Evolutionary conservation across 2,329 filamentous ascomycete species (phyloP), one percentile per base, ranked within the genome.

Genomic region (Claviceps sp.): DNA sequence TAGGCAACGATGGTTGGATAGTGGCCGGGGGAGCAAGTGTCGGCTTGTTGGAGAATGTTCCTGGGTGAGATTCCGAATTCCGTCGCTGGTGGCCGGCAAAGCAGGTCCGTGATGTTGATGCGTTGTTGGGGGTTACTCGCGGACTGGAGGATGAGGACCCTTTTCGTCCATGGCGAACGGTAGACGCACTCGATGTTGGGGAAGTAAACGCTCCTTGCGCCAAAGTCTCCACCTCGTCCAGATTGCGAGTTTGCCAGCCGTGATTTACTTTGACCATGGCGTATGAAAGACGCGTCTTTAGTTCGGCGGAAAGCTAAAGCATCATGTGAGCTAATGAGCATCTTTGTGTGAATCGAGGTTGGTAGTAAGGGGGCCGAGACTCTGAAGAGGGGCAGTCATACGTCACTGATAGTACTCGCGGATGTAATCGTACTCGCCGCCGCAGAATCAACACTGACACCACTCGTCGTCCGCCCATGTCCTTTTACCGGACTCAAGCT

Each of bases 221-320:
- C 42, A 88, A 70, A 47, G 79, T 80, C 67, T 91, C 88, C 34
- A 91, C 79, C 66, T 91, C 86, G 52, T 85, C 82, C 53, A 93
- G 80, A 18, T 81, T 82, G 56, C 85, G 82, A 48, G 83, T 78
- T 67, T 95, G 86, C 85, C 89, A 93, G 54, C 88, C 89, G 63
- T 94, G 83, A 64, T 89, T 88, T 42, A 96, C 86, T 67, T 95
- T 96, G 63, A 94, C 78, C 78, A 95, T 93, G 57, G 91, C 91
- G 67, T 96, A 96, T 6, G 89, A 88, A 30, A 97, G 76, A 60
- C 89, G 85, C 49, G 89, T 84, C 63, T 84, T 85, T 50, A 97
- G 76, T 63, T 91, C 86, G 51, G 83, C 79, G 42, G 87, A 89
- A 51, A 88, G 71, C 85, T 89, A 30, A 30, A 30, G 9, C 8